These are phyloP conservation scores for Cubamyces lactineus DNA, from an alignment of 768 basidiomycete species.

Conservation along the genomic window DNA sequence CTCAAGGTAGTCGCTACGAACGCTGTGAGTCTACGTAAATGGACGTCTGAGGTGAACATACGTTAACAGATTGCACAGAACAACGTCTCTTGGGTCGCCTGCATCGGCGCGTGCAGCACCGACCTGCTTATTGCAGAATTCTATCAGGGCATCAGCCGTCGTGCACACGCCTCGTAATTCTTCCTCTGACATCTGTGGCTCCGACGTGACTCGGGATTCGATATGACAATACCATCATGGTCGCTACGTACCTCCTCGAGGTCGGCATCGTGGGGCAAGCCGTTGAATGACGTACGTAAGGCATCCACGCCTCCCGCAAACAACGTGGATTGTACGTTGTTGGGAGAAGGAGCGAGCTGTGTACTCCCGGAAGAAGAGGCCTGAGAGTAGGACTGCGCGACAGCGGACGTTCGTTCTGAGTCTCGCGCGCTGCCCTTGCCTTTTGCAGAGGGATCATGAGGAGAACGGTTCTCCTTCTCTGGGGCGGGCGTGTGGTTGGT, in stretches of 20 bases:
- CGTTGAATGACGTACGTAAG: not conserved
- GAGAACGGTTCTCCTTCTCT: slow-evolving; percentile 34
- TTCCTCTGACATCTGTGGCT: slow-evolving; percentile 9
- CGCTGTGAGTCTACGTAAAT: not conserved
- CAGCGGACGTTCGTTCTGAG: too few relatives aligned
- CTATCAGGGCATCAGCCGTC: slow-evolving; percentile 2
- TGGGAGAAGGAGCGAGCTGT: not conserved
- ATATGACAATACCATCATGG: not conserved
- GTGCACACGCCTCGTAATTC: slow-evolving; percentile 9
- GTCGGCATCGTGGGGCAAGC: slow-evolving; percentile 10
- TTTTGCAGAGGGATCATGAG: not conserved
- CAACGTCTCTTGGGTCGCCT: slow-evolving; percentile 9
- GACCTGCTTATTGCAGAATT: slow-evolving; percentile 15
- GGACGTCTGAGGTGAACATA: not conserved
- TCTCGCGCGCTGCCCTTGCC: slow-evolving; percentile 28
- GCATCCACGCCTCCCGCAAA: not conserved
- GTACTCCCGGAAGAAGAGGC: not conserved
- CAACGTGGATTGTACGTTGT: not conserved
- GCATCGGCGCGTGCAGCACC: slow-evolving; percentile 18
- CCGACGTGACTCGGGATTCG: not conserved
- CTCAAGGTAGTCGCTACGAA: slow-evolving; percentile 13
- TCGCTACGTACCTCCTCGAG: slow-evolving; percentile 16
- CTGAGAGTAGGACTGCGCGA: too few relatives aligned
- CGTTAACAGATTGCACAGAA: slow-evolving; percentile 2
- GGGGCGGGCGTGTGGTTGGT: slow-evolving; percentile 24